These are phyloP conservation scores for Tetracentron sinense DNA, from an alignment of 164 flowering plant species.

Conservation along the genomic window DNA sequence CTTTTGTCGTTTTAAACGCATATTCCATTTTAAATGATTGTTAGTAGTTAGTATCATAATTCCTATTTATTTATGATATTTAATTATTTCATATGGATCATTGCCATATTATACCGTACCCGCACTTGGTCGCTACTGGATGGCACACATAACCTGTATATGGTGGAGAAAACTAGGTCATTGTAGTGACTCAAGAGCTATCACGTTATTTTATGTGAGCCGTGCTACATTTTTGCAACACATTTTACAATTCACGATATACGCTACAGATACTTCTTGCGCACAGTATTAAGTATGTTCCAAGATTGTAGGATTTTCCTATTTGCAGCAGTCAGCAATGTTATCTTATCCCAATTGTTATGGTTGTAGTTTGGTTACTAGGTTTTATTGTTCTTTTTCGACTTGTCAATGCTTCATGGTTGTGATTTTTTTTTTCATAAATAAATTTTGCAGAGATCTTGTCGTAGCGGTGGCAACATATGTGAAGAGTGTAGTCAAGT, in stretches of 20 bases:
- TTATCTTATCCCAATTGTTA: not conserved
- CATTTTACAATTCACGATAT: no score
- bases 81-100: no score
- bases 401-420: not conserved
- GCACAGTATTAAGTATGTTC: no score
- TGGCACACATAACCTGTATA: no score
- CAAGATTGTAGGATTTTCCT: no score
- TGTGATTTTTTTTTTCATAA: not conserved
- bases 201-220: no score
- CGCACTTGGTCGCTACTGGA: no score
- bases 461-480: constrained; percentile 33
- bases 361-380: not conserved
- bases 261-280: no score
- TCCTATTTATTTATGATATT: not conserved
- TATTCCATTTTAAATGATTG: no score
- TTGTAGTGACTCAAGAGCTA: no score
- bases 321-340: not conserved
- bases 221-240: no score
- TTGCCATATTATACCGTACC: not conserved
- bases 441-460: constrained; percentile 59
- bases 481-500: constrained; percentile 44
- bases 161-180: no score
- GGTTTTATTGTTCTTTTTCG: not conserved
- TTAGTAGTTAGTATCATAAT: not conserved
- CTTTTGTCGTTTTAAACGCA: not conserved